Evolutionary conservation across 371 early-diverging fungal species (phyloP).

Genomic region (Nematocida ironsii): DNA sequence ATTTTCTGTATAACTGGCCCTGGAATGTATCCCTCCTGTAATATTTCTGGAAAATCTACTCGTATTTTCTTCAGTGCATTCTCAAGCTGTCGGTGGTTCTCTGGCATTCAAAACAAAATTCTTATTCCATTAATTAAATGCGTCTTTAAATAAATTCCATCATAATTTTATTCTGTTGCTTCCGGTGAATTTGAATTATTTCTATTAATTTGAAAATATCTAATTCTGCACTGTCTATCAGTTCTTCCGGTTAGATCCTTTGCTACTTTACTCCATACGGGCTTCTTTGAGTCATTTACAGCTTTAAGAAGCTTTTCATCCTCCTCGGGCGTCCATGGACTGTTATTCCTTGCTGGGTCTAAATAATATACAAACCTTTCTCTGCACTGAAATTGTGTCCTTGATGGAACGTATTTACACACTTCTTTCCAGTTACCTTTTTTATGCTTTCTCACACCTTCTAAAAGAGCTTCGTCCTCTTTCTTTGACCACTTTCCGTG

Average conservation of each 20-base stretch:
- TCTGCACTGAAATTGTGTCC: slow-evolving; percentile 59
- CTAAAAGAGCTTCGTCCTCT: slow-evolving; percentile 44
- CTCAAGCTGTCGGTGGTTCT: slow-evolving; percentile 19
- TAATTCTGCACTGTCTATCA: slow-evolving; percentile 41
- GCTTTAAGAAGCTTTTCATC: slow-evolving; percentile 27
- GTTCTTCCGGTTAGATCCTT: slow-evolving; percentile 9
- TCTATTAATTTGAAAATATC: slow-evolving; percentile 29
- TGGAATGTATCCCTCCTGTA: slow-evolving; percentile 30
- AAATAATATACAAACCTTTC: slow-evolving; percentile 49
- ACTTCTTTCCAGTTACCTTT: slow-evolving; percentile 53
- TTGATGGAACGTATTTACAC: slow-evolving; percentile 18
- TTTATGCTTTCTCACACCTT: slow-evolving; percentile 23
- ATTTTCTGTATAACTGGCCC: slow-evolving; percentile 36
- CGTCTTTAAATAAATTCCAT: neutral
- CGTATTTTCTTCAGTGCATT: slow-evolving; percentile 43
- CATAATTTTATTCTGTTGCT: neutral
- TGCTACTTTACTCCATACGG: slow-evolving; percentile 26
- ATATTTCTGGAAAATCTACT: slow-evolving; percentile 28
- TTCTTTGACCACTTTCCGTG: slow-evolving; percentile 70
- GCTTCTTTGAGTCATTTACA: neutral
- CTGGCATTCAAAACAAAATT: slow-evolving; percentile 35
- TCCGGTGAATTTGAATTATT: no score
- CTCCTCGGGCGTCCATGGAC: slow-evolving; percentile 45
- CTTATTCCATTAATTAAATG: slow-evolving; percentile 4
- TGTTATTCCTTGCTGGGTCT: slow-evolving; percentile 34